Percentiles rank a stretch among this genome's conserved stretches.
phyloP scores from a whole-genome alignment of 2,329 filamentous ascomycete genomes.

The Colletotrichum tofieldiae region DNA sequence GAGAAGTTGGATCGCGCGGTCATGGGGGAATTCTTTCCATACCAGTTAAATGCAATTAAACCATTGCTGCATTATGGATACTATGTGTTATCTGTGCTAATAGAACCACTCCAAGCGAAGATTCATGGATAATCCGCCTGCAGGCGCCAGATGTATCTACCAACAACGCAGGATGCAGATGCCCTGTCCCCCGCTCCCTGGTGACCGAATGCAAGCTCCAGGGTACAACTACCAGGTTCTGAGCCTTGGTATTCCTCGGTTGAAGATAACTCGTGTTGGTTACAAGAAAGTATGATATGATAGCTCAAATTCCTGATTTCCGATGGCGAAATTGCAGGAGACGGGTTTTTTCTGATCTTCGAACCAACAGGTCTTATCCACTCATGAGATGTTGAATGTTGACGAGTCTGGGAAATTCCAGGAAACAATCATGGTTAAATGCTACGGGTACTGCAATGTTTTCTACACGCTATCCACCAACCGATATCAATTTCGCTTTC shows the following conservation, averaged over 20 bases:
- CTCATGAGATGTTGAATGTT: too few relatives aligned
- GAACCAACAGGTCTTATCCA: neutral
- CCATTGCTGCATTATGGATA: neutral
- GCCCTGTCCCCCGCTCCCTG: neutral
- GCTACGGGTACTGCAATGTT: too few relatives aligned
- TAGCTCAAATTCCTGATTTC: neutral
- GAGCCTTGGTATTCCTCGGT: too few relatives aligned
- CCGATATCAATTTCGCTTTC: neutral
- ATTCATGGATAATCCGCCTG: neutral
- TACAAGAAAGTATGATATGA: neutral
- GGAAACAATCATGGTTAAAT: neutral
- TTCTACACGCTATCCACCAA: neutral
- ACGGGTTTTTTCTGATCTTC: neutral
- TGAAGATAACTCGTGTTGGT: too few relatives aligned
- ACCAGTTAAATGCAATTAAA: neutral
- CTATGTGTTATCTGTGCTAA: neutral
- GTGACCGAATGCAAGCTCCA: neutral
- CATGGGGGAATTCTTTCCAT: neutral
- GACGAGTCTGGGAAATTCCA: too few relatives aligned
- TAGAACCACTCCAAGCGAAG: neutral
- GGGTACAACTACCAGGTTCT: neutral
- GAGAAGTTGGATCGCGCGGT: too few relatives aligned
- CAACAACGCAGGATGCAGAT: neutral
- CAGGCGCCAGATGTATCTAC: neutral
- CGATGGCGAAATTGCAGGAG: neutral